Evolutionary conservation across 257 asterid species (phyloP), one percentile per base, ranked within the genome.

Genomic region (Solanum gracilifrons): DNA sequence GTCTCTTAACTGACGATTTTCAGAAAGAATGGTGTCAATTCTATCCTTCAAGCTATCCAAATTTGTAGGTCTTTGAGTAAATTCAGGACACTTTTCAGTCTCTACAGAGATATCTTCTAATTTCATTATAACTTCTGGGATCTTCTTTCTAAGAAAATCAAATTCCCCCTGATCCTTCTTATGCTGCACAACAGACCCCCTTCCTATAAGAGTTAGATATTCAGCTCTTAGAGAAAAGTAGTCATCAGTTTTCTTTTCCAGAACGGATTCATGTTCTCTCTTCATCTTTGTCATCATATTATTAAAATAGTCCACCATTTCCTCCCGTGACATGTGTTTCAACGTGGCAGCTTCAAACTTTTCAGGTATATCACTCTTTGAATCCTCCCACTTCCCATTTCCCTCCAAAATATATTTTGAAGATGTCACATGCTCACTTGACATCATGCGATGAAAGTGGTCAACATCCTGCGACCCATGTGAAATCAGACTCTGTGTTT

Each of bases 181-280:
- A 86, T 89, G 95, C 32, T 92, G 88, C 90, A 87, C 51, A 72
- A 87, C 64, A 31, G 92, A 89, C 29, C 93, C 92, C 91, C 90
- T 92, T 87, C 92, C 93, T 88, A 93, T 95, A 88, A 94, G 43
- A 9, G 77, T 88, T 37, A 86, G 86, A 90, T 91, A 91, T 43
- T 95, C 98, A 43, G 98, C 93, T 88, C 91, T 97, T 27, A 95
- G 91, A 84, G 90, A 66, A 82, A 90, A 97, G 86, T 84, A 92
- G 23, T 92, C 92, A 82, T 95, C 99, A 10, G 98, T 94, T 92
- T 87, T 88, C 91, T 88, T 86, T 9, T 91, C 94, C 88, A 94
- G 83, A 83, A 90, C 92, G 64, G 95, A 92, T 89, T 97, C 99
- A 82, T 97, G 96, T 33, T 93, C 94, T 91, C 99, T 97, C 90